Percentiles rank a stretch among this genome's conserved stretches.
phyloP scores from a whole-genome alignment of 768 basidiomycete species.

The Lactifluus hygrophoroides region DNA sequence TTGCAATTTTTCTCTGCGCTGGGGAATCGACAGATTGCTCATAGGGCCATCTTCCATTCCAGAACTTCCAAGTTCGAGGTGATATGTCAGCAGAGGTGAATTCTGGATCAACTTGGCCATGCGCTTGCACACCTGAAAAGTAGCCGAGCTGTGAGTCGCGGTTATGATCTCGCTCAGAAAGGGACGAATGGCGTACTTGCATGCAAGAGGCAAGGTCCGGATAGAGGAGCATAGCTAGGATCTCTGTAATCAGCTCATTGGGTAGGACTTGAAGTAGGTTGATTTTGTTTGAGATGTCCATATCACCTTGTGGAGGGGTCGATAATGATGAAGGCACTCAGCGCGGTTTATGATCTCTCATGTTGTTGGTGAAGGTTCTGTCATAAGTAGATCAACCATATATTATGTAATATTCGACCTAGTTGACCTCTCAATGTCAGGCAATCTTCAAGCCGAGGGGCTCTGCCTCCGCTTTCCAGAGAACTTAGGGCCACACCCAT shows the following conservation, averaged over 20 bases:
- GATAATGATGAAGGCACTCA: no score
- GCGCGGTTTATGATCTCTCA: no score
- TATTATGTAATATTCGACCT: neutral
- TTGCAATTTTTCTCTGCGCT: conserved; percentile 2
- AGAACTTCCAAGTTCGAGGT: neutral
- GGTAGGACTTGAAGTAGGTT: neutral
- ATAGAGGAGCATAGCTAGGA: neutral
- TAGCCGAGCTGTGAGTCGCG: neutral
- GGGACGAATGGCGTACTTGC: neutral
- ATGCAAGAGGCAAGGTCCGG: conserved; percentile 1
- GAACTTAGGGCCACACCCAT: conserved; percentile 46
- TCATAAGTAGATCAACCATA: no score
- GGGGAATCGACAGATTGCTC: neutral
- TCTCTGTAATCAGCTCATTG: neutral
- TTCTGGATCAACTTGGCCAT: neutral
- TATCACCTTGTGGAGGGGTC: neutral
- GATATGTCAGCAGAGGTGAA: conserved; percentile 7
- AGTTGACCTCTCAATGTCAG: neutral
- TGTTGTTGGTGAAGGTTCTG: no score
- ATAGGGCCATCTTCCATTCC: conserved; percentile 1
- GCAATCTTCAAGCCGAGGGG: conserved; percentile 39
- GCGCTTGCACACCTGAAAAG: neutral
- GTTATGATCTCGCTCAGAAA: neutral
- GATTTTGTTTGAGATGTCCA: neutral
- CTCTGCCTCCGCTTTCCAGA: conserved; percentile 69